Evolutionary conservation across 78 protist genomes (phyloP), one percentile per base, ranked within the genome.

Genomic region (Polysphondylium violaceum): DNA sequence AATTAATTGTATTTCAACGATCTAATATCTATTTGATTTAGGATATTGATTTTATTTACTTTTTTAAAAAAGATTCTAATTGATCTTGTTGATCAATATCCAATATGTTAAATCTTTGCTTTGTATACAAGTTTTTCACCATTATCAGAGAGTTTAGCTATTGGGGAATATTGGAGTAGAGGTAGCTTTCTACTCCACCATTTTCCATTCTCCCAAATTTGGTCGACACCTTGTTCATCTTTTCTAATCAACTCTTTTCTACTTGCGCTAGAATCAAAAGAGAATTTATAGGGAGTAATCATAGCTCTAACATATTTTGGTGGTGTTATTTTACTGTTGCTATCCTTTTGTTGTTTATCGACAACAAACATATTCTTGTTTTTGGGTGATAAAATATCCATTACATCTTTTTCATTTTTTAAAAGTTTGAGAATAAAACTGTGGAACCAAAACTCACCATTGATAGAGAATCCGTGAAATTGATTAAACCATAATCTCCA

Each of bases 401-500:
- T 47, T 47, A 47, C 69, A 53, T 56, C 53, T 59, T 55, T 40
- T 58, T 75, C 53, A 58, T 50, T 50, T 17, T 41, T 35, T 38
- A 75, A 38, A 40, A 75, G 47, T 40, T 59, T 55, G 1, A 38
- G n/a, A n/a, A 55, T 31, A 40, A 75, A 38, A 12, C 7, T 58
- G 35, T 75, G 44, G 19, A 75, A 75, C 67, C 85, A 55, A 7
- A 3, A 2, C 1, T 41, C 43, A n/a, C 50, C 23, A 38, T 17
- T 38, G 14, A 38, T 44, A 21, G 47, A n/a, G 19, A 59, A 55
- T 35, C 23, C 5, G 16, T 59, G 35, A 29, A 75, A 75, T 75
- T 75, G 85, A 1, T 35, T 8, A 19, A 75, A 75, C 85, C 85
- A 75, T 19, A 75, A 29, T 75, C 85, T 33, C 88, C 88, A 79